Conservation (phyloP, 140 eudicot genomes). For the Stevia rebaudiana region DNA sequence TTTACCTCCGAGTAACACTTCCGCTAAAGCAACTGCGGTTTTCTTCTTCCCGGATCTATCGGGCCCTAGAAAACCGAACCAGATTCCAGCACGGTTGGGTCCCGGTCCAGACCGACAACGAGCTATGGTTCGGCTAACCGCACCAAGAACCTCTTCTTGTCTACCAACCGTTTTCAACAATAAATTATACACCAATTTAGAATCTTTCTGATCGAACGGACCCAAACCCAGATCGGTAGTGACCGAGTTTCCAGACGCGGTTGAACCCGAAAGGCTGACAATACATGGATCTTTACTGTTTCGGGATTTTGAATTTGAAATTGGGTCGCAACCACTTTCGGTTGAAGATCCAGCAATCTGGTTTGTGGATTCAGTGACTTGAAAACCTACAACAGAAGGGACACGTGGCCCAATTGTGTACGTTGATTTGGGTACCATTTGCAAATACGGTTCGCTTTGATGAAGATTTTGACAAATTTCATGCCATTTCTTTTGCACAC, state of each 20-base stretch:
- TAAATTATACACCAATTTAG: conserved; percentile 45
- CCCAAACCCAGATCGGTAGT: conserved; percentile 65
- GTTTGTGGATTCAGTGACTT: conserved; percentile 28
- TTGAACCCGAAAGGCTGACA: conserved; percentile 29
- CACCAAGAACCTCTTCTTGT: conserved; percentile 61
- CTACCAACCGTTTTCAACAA: conserved; percentile 45
- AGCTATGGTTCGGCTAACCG: conserved; percentile 42
- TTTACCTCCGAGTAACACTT: conserved; percentile 47
- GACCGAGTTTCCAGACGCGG: conserved; percentile 51
- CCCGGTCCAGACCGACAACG: conserved; percentile 39
- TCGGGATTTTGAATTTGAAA: conserved; percentile 21
- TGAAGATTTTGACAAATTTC: conserved; percentile 54
- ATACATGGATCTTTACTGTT: conserved; percentile 28
- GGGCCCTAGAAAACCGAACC: conserved; percentile 68
- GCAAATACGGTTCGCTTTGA: conserved; percentile 31
- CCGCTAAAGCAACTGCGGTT: conserved; percentile 57
- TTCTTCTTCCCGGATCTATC: conserved; percentile 59
- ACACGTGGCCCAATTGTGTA: conserved; percentile 31
- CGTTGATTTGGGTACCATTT: conserved; percentile 32
- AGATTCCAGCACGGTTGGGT: conserved; percentile 50
- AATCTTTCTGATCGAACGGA: conserved; percentile 43
- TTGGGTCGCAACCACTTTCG: conserved; percentile 27
- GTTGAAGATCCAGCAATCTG: conserved; percentile 30
- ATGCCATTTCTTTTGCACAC: conserved; percentile 67
- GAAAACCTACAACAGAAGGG: conserved; percentile 52